phyloP scores from a whole-genome alignment of 192 early-diverging fungal genomes.

The Pilobolus umbonatus region DNA sequence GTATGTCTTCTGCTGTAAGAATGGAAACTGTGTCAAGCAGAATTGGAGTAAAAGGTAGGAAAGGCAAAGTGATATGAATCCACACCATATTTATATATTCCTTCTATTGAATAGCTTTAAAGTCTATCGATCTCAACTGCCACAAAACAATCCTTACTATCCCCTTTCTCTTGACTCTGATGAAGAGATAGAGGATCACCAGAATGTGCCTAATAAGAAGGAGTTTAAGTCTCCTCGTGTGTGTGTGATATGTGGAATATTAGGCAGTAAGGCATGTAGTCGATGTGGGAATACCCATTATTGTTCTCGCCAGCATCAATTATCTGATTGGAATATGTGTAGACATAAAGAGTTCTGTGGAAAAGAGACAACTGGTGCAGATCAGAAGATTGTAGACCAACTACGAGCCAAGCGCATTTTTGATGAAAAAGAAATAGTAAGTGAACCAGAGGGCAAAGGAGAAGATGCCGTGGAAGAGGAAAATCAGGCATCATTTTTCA shows the following conservation, averaged over 20 bases:
- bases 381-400: constrained; percentile 22
- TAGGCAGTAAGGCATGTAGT: constrained; percentile 72
- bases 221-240: constrained; percentile 21
- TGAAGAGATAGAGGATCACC: constrained; percentile 34
- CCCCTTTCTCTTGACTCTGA: constrained; percentile 31
- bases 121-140: constrained; percentile 74
- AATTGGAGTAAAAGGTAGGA: constrained; percentile 48
- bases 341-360: constrained; percentile 62
- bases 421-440: constrained; percentile 62
- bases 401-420: constrained; percentile 39
- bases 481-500: constrained; percentile 23
- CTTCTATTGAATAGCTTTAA: constrained; percentile 61
- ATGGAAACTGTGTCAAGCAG: constrained; percentile 71
- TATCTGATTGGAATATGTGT: constrained; percentile 75
- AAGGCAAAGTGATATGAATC: neutral
- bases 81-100: neutral
- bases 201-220: constrained; percentile 24
- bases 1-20: constrained; percentile 91
- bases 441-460: constrained; percentile 57
- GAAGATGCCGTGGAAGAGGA: constrained; percentile 46
- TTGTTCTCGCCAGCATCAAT: constrained; percentile 84
- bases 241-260: constrained; percentile 70
- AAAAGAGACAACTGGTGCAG: constrained; percentile 8
- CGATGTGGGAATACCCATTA: constrained; percentile 70
- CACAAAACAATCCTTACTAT: constrained; percentile 69